Base-by-base conservation (phyloP, 805 yeast species). In the Metschnikowia noctiluminum region DNA sequence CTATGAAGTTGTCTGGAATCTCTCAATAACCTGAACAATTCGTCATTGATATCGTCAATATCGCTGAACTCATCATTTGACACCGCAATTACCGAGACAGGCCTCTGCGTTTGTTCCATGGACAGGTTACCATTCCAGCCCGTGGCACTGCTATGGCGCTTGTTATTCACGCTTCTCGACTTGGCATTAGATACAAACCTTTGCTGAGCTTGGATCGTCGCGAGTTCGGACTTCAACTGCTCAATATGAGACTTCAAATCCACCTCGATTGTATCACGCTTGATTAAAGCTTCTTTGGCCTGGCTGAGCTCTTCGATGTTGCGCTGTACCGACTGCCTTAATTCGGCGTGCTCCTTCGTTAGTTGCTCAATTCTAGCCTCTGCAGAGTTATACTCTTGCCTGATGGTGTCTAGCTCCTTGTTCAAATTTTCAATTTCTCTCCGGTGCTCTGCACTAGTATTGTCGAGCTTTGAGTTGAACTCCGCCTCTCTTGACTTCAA, bases 1-100 rank as follows among this genome's bases (percentile, higher is more conserved):
- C 81, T 77, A 64, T 88, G 92, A 54, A 92, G 72, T 45, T 79
- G 74, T 50, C 80, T 80, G 3, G 94, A 81, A 58, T 87, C 87
- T 60, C 86, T 82, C 51, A 87, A 73, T 58, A 85, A 73, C 58
- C 79, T 76, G 78, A 81, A 87, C 48, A 87, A 70, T 63, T 88
- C 94, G 60, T 81, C 89, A 59, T 85, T 85, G 54, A 87, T 85
- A 45, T 83, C 86, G 52, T 84, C 85, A 51, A 84, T 67, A 51
- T 74, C 76, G 52, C 78, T 76, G 40, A 74, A 77, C 57, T 79
- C 85, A 49, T 71, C 74, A 47, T 70, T 70, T 1, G 84, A 73
- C 6, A 80, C 76, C 28, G 85, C 82, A 61, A 81, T 78, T 26
- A 81, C 83, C 6, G 86, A 79, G 27, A 80, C 85, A 13, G 85